Evolutionary conservation across 2,329 filamentous ascomycete species (phyloP).

Genomic region (Hypoxylon sp.): DNA sequence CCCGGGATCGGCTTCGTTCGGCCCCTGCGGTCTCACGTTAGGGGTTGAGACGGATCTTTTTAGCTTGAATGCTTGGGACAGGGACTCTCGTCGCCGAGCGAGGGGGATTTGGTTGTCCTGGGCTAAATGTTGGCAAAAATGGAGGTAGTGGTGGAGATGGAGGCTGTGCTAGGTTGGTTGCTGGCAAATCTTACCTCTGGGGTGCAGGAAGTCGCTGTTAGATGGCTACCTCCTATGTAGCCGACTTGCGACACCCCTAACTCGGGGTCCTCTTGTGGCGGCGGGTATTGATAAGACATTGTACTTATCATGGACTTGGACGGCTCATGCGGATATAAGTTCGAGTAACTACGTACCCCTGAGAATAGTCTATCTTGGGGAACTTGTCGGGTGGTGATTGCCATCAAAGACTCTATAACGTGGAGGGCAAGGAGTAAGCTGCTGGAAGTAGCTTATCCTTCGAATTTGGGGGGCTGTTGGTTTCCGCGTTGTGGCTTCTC

Average conservation of each 20-base stretch:
- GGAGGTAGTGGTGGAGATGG: constrained; percentile 48
- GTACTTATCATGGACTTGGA: constrained; percentile 56
- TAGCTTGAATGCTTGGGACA: constrained; percentile 56
- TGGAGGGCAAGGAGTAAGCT: constrained; percentile 24
- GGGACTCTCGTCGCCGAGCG: constrained; percentile 55
- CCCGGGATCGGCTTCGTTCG: constrained; percentile 53
- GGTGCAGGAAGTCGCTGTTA: constrained; percentile 46
- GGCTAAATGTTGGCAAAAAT: constrained; percentile 47
- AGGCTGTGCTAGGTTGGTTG: constrained; percentile 45
- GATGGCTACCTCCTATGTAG: constrained; percentile 52
- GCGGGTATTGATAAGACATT: constrained; percentile 65
- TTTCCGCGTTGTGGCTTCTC: constrained; percentile 34
- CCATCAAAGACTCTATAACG: constrained; percentile 49
- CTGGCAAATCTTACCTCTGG: constrained; percentile 51
- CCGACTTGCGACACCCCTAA: constrained; percentile 57
- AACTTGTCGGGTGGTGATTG: constrained; percentile 51
- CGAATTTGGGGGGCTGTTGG: constrained; percentile 11
- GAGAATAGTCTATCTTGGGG: constrained; percentile 51
- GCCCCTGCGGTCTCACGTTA: constrained; percentile 59
- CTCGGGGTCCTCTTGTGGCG: constrained; percentile 57
- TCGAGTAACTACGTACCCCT: constrained; percentile 50
- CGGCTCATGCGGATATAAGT: constrained; percentile 47
- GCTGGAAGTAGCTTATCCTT: constrained; percentile 23
- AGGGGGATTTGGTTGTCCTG: constrained; percentile 52
- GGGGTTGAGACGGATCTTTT: constrained; percentile 66